phyloP scores from a whole-genome alignment of 208 protist species.

The Crithidia mellificae region DNA sequence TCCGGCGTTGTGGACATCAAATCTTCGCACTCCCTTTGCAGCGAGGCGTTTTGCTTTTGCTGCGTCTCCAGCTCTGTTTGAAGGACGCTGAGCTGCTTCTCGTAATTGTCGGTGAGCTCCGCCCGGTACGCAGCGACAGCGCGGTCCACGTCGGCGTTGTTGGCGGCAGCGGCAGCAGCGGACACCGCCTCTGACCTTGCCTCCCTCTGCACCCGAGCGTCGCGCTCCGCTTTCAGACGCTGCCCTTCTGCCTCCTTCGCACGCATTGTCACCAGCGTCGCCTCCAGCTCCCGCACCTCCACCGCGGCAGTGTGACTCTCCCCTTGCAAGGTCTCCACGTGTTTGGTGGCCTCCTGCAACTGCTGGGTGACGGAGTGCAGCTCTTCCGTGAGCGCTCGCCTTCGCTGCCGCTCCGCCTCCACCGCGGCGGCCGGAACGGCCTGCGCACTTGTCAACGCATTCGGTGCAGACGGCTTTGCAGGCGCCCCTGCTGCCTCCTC shows the following conservation, averaged over 20 bases:
- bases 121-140: not conserved
- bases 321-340: constrained; percentile 22
- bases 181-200: not conserved
- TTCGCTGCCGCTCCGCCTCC: not conserved
- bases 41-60: not conserved
- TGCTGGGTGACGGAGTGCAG: constrained; percentile 10
- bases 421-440: not conserved
- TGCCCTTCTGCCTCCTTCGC: constrained; percentile 8
- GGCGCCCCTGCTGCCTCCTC: not conserved
- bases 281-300: constrained; percentile 14
- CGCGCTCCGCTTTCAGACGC: constrained; percentile 1
- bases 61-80: not conserved
- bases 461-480: not conserved
- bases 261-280: constrained; percentile 4
- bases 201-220: not conserved
- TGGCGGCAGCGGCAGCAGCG: not conserved
- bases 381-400: not conserved
- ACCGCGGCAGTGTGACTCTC: constrained; percentile 5
- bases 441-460: not conserved
- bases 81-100: constrained; percentile 5
- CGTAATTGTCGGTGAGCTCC: constrained; percentile 7
- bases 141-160: not conserved
- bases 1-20: constrained; percentile 2
- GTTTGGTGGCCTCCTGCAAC: not conserved
- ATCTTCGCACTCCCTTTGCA: constrained; percentile 22